These are phyloP conservation scores for Tremella fuciformis DNA, from an alignment of 768 basidiomycete genomes.

Conservation along the genomic window DNA sequence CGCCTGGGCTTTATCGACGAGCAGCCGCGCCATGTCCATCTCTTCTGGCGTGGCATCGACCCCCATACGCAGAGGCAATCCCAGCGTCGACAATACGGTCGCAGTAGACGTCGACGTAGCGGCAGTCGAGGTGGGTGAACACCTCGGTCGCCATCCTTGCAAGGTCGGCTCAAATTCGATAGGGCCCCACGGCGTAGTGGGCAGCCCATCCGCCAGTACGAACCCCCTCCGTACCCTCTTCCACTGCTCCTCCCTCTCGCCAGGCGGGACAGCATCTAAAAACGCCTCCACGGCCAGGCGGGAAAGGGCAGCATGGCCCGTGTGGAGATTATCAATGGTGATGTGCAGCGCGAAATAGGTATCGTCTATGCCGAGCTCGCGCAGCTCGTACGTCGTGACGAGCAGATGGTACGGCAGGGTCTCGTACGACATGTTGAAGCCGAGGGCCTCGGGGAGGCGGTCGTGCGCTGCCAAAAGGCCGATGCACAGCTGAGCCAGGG, in stretches of 20 bases:
- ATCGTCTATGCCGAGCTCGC: constrained; percentile 43
- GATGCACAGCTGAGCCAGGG: constrained; percentile 45
- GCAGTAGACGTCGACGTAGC: no score
- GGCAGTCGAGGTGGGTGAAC: neutral
- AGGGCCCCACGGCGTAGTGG: constrained; percentile 38
- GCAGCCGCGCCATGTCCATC: constrained; percentile 18
- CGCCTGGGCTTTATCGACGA: constrained; percentile 30
- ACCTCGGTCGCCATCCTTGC: no score
- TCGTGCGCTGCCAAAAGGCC: constrained; percentile 36
- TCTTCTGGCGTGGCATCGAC: constrained; percentile 11
- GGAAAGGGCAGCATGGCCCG: constrained; percentile 44
- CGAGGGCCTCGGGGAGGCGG: constrained; percentile 46
- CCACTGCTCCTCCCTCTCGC: constrained; percentile 26
- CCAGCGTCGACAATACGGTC: neutral
- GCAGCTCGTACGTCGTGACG: constrained; percentile 39
- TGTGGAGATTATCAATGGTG: constrained; percentile 46
- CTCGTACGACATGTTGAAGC: constrained; percentile 50
- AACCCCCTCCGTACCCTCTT: constrained; percentile 38
- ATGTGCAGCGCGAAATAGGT: constrained; percentile 48
- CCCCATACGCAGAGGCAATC: no score
- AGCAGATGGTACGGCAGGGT: constrained; percentile 44
- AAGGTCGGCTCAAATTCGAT: constrained; percentile 21
- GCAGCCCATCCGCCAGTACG: constrained; percentile 38
- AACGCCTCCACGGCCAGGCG: constrained; percentile 38
- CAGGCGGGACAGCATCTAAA: constrained; percentile 25